Conservation (phyloP, 495 filamentous ascomycete species). For the Penicillium salamii region DNA sequence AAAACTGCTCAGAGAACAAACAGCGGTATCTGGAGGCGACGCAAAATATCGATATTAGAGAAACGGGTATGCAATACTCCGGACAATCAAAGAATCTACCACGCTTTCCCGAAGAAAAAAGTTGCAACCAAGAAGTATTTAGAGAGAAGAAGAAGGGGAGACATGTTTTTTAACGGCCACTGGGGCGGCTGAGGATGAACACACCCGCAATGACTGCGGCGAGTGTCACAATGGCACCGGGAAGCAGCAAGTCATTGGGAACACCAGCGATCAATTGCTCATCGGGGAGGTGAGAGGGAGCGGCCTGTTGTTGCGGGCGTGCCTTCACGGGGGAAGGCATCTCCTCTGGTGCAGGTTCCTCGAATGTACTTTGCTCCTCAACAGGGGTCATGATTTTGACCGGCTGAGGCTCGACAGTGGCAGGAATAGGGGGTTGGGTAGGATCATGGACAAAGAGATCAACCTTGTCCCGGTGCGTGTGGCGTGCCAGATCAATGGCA, state of each 20-base stretch:
- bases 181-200: conserved; percentile 81
- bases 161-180: conserved; percentile 53
- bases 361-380: conserved; percentile 55
- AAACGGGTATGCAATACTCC: conserved; percentile 20
- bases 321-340: conserved; percentile 38
- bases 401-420: conserved; percentile 66
- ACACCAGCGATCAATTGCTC: conserved; percentile 87
- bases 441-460: conserved; percentile 97
- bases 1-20: conserved; percentile 25
- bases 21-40: conserved; percentile 32
- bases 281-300: conserved; percentile 48
- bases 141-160: conserved; percentile 11
- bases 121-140: conserved; percentile 13
- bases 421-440: conserved; percentile 70
- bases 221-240: conserved; percentile 90
- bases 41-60: conserved; percentile 31
- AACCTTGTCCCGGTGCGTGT: conserved; percentile 80
- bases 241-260: conserved; percentile 90
- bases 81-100: conserved; percentile 1
- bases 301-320: conserved; percentile 23
- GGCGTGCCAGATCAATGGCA: conserved; percentile 79
- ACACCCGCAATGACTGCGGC: conserved; percentile 92
- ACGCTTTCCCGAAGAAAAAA: conserved; percentile 7
- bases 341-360: conserved; percentile 54
- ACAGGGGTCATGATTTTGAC: conserved; percentile 52